Evolutionary conservation across 768 basidiomycete species (phyloP).

Genomic region (Calocybe cyanea): DNA sequence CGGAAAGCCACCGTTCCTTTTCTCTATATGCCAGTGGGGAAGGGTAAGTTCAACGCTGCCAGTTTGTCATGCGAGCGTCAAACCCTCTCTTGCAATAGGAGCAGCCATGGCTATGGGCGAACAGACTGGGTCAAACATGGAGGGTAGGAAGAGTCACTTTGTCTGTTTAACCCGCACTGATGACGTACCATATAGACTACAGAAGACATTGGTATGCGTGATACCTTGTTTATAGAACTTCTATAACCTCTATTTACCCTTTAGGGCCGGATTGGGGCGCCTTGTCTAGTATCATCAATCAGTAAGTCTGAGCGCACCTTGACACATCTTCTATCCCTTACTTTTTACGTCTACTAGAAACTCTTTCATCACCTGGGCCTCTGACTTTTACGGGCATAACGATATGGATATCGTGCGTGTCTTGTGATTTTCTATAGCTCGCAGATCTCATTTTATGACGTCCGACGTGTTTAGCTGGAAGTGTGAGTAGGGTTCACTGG

Average conservation of each 20-base stretch:
- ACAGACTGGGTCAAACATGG: conserved; percentile 62
- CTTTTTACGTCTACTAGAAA: conserved; percentile 43
- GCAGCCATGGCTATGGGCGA: conserved; percentile 49
- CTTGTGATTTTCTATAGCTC: background rate
- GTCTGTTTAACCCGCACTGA: background rate
- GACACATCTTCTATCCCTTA: background rate
- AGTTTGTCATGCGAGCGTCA: background rate
- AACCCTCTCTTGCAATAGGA: conserved; percentile 28
- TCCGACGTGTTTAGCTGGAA: conserved; percentile 42
- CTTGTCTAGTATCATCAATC: conserved; percentile 55
- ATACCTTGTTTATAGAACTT: background rate
- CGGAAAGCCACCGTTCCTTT: conserved; percentile 46
- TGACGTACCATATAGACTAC: conserved; percentile 40
- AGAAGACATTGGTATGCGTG: conserved; percentile 36
- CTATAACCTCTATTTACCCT: background rate
- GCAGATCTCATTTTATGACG: background rate
- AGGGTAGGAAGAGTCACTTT: conserved; percentile 33
- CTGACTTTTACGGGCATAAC: conserved; percentile 65
- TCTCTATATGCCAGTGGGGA: conserved; percentile 67
- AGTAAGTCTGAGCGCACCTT: conserved; percentile 28
- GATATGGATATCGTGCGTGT: conserved; percentile 62
- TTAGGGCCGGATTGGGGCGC: conserved; percentile 45
- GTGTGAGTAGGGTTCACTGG: conserved; percentile 32
- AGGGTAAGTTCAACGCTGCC: conserved; percentile 37
- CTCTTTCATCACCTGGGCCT: conserved; percentile 61